Evolutionary conservation across 1,284 basidiomycete species (phyloP).

Genomic region (Cryptococcus wingfieldii): DNA sequence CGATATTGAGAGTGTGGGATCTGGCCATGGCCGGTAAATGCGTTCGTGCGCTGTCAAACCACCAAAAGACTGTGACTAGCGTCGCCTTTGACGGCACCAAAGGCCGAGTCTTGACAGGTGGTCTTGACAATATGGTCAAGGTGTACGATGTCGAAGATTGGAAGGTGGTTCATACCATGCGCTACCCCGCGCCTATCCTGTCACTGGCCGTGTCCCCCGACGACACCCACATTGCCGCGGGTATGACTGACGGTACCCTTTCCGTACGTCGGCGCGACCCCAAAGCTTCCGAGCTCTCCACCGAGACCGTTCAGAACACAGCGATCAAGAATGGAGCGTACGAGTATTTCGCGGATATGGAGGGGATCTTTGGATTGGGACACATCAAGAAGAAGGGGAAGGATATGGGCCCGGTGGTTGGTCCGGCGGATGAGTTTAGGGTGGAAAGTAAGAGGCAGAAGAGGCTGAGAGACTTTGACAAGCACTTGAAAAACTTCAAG

Average conservation of each 20-base stretch:
- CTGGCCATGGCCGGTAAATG: conserved; percentile 87
- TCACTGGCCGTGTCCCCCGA: conserved; percentile 94
- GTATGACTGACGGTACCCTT: conserved; percentile 94
- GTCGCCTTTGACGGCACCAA: conserved; percentile 70
- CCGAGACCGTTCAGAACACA: conserved; percentile 50
- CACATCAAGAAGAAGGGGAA: conserved; percentile 56
- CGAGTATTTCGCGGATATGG: conserved; percentile 65
- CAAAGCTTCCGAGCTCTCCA: conserved; percentile 61
- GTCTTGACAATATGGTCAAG: conserved; percentile 96
- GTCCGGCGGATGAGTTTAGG: conserved; percentile 65
- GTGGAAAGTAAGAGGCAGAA: conserved; percentile 69
- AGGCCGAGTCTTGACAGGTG: conserved; percentile 74
- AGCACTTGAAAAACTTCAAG: conserved; percentile 84
- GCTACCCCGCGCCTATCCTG: conserved; percentile 89
- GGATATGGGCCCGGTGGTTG: conserved; percentile 49
- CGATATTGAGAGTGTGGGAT: conserved; percentile 94
- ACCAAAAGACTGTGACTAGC: conserved; percentile 95
- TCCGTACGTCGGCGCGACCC: conserved; percentile 77
- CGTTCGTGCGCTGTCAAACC: conserved; percentile 84
- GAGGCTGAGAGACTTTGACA: conserved; percentile 82
- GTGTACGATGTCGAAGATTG: conserved; percentile 94
- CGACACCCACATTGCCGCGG: conserved; percentile 91
- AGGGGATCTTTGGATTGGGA: conserved; percentile 59
- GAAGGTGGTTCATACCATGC: conserved; percentile 97
- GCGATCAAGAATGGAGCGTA: conserved; percentile 61